Evolutionary conservation across 805 yeast species (phyloP).

Genomic region (Spencermartinsiella europaea): DNA sequence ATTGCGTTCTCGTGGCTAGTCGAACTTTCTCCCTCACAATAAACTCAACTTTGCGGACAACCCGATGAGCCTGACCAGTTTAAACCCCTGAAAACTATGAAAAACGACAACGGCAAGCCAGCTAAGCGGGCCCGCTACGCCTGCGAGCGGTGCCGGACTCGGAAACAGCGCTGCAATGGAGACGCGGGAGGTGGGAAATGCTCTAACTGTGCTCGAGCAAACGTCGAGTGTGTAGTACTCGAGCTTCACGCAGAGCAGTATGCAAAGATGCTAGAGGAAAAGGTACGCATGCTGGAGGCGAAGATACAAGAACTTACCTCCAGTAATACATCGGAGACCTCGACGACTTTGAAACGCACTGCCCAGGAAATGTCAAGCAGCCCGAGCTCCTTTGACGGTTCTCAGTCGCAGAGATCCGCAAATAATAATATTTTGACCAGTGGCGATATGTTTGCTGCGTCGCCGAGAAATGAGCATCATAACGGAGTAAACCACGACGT

Average conservation of each 20-base stretch:
- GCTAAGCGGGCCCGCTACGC: constrained; percentile 11
- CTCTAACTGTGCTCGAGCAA: constrained; percentile 6
- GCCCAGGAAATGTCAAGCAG: not conserved
- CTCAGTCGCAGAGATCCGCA: no score
- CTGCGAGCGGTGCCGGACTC: constrained; percentile 8
- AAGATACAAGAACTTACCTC: not conserved
- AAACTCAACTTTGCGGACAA: no score
- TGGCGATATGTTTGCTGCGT: not conserved
- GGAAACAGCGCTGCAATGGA: constrained; percentile 10
- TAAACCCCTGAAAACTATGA: not conserved
- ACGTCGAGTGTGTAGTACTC: constrained; percentile 1
- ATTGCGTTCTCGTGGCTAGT: no score
- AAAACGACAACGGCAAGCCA: not conserved
- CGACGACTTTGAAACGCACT: not conserved
- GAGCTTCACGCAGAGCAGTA: constrained; percentile 1
- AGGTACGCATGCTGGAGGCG: constrained; percentile 2
- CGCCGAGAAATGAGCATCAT: not conserved
- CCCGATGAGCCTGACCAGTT: no score
- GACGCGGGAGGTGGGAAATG: constrained; percentile 4
- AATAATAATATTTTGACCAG: not conserved
- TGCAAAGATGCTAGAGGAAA: constrained; percentile 7
- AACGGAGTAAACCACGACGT: not conserved
- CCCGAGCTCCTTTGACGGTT: not conserved
- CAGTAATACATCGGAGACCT: not conserved
- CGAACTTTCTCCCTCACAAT: no score